A percentile compares a stretch with the other conserved stretches of the same genome.
These are phyloP conservation scores for Setomelanomma holmii DNA, from an alignment of 2,329 filamentous ascomycete genomes.

Conservation along the genomic window DNA sequence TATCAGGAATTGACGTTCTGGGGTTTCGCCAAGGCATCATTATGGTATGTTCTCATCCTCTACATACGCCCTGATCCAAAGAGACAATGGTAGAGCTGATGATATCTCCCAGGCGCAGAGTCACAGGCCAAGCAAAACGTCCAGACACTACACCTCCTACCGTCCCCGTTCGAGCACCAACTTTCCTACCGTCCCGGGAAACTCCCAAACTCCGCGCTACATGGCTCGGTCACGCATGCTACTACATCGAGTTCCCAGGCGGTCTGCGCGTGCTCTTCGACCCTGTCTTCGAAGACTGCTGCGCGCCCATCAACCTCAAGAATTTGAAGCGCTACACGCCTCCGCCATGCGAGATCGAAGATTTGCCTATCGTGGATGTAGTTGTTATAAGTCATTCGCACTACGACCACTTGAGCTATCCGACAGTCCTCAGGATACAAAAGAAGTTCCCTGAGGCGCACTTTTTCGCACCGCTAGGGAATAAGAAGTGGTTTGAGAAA, in stretches of 20 bases:
- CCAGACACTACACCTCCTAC: conserved; percentile 72
- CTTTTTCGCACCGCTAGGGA: conserved; percentile 86
- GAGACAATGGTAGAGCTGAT: not conserved
- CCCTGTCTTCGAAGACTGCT: conserved; percentile 89
- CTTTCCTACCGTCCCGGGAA: conserved; percentile 69
- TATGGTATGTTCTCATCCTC: conserved; percentile 41
- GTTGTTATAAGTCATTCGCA: conserved; percentile 86
- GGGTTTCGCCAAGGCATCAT: conserved; percentile 47
- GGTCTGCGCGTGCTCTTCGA: conserved; percentile 91
- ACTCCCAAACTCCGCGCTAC: conserved; percentile 76
- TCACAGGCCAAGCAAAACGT: conserved; percentile 58
- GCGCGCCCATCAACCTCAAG: conserved; percentile 74
- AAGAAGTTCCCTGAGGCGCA: conserved; percentile 77
- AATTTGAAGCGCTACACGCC: conserved; percentile 81
- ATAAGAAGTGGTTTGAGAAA: conserved; percentile 80
- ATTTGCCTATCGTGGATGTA: conserved; percentile 78
- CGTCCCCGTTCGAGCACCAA: conserved; percentile 70
- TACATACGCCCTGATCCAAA: not conserved
- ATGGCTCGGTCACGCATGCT: conserved; percentile 95
- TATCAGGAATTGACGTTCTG: conserved; percentile 50
- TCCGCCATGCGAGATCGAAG: conserved; percentile 75
- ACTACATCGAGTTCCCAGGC: conserved; percentile 86
- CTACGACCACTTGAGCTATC: conserved; percentile 88
- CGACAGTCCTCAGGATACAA: conserved; percentile 74
- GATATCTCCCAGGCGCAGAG: conserved; percentile 47